Evolutionary conservation across 805 yeast species (phyloP).

Genomic region (Peterozyma xylosa): DNA sequence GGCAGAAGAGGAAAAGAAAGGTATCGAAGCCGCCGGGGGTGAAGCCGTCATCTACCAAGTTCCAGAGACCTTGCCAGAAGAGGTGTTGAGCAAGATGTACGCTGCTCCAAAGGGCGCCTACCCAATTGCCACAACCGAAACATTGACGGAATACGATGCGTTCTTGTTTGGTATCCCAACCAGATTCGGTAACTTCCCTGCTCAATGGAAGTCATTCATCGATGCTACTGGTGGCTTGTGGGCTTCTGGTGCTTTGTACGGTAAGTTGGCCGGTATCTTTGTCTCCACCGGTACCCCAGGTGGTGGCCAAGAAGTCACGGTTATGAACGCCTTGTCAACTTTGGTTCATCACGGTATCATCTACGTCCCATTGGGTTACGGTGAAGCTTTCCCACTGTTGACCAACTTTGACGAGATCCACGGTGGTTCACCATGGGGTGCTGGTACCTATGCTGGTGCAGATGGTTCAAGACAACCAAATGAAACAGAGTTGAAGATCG

Average conservation of each 20-base stretch:
- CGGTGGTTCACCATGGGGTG: conserved; percentile 86
- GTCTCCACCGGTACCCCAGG: conserved; percentile 67
- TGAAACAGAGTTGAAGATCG: conserved; percentile 56
- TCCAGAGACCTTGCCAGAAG: conserved; percentile 67
- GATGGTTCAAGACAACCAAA: conserved; percentile 71
- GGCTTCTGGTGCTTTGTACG: conserved; percentile 62
- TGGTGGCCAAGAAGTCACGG: conserved; percentile 79
- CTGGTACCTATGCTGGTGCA: conserved; percentile 68
- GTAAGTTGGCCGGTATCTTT: conserved; percentile 70
- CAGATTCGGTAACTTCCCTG: conserved; percentile 67
- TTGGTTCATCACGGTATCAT: conserved; percentile 73
- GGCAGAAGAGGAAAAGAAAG: conserved; percentile 62
- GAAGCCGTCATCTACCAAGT: conserved; percentile 69
- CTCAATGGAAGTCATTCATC: conserved; percentile 73
- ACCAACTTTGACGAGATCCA: conserved; percentile 59
- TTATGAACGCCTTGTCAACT: conserved; percentile 47
- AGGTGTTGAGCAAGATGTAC: conserved; percentile 51
- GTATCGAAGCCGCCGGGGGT: conserved; percentile 64
- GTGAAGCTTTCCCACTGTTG: conserved; percentile 43
- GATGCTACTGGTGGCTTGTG: conserved; percentile 72
- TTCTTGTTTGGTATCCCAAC: conserved; percentile 77
- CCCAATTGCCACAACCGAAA: conserved; percentile 53
- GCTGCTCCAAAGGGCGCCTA: conserved; percentile 55
- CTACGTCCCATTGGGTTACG: conserved; percentile 73
- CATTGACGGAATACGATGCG: conserved; percentile 59